Evolutionary conservation across 2,329 filamentous ascomycete genomes (phyloP).

Genomic region (Colletotrichum tofieldiae): DNA sequence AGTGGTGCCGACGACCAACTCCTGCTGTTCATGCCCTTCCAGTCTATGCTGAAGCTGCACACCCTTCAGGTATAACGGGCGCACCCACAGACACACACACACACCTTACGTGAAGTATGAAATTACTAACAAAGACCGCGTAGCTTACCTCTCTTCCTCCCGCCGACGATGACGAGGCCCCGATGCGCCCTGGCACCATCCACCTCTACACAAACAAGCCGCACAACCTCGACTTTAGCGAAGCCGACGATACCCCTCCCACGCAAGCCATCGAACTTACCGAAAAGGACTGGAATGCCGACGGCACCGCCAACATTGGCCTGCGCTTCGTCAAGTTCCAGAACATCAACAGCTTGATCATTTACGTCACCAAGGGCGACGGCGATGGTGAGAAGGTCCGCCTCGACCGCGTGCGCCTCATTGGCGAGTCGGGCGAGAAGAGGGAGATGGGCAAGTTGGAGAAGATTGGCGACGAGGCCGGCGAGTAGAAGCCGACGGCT

Average conservation of each 20-base stretch:
- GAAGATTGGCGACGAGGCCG: constrained; percentile 87
- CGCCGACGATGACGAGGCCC: constrained; percentile 77
- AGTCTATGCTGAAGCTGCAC: constrained; percentile 90
- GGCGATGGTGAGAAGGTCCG: constrained; percentile 88
- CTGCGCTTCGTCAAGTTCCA: constrained; percentile 98
- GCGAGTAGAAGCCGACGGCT: constrained; percentile 62
- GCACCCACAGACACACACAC: background rate
- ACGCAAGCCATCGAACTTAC: constrained; percentile 85
- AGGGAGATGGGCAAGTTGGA: constrained; percentile 94
- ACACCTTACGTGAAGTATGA: no score
- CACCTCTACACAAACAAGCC: constrained; percentile 90
- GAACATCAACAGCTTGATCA: constrained; percentile 86
- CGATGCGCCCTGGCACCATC: constrained; percentile 86
- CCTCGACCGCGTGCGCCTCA: constrained; percentile 82
- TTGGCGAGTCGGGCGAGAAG: constrained; percentile 94
- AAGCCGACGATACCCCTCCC: constrained; percentile 88
- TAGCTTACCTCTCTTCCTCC: constrained; percentile 88
- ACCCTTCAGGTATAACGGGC: constrained; percentile 73
- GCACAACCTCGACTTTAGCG: constrained; percentile 94
- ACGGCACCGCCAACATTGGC: constrained; percentile 79
- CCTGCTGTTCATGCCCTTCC: constrained; percentile 93
- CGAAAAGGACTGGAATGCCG: constrained; percentile 84
- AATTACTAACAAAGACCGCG: constrained; percentile 47
- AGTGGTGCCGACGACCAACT: constrained; percentile 98
- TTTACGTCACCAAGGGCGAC: constrained; percentile 92